Conservation (phyloP, 2,329 filamentous ascomycete species). For the Epichloe baconii region DNA sequence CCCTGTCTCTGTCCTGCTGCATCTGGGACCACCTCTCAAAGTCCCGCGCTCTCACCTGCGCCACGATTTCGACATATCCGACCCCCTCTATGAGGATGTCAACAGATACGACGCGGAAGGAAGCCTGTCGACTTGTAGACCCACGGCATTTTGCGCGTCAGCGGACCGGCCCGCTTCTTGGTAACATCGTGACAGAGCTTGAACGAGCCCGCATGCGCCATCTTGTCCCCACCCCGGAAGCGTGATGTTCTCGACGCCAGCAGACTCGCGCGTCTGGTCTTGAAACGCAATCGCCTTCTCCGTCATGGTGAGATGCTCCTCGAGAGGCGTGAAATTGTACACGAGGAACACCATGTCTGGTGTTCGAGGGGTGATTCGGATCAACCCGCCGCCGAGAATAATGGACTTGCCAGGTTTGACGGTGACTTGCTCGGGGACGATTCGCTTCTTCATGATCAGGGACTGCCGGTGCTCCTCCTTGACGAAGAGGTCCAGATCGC, state of each 20-base stretch:
- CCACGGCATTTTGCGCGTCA: slow-evolving; percentile 52
- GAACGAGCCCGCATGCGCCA: slow-evolving; percentile 61
- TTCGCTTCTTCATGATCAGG: slow-evolving; percentile 66
- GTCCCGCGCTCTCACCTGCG: slow-evolving; percentile 58
- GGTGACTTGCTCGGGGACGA: slow-evolving; percentile 58
- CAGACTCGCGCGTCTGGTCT: slow-evolving; percentile 40
- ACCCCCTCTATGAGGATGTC: slow-evolving; percentile 87
- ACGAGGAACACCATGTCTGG: slow-evolving; percentile 55
- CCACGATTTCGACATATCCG: slow-evolving; percentile 82
- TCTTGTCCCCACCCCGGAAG: slow-evolving; percentile 43
- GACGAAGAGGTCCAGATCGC: slow-evolving; percentile 59
- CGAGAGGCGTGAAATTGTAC: slow-evolving; percentile 76
- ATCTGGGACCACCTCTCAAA: slow-evolving; percentile 10
- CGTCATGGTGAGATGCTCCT: slow-evolving; percentile 63
- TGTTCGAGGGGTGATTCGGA: slow-evolving; percentile 66
- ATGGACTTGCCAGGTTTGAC: slow-evolving; percentile 70
- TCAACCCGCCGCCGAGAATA: slow-evolving; percentile 64
- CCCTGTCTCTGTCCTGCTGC: slow-evolving; percentile 11
- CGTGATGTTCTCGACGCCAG: slow-evolving; percentile 51
- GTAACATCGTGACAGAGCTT: slow-evolving; percentile 74
- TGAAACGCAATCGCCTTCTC: slow-evolving; percentile 70
- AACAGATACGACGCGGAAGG: slow-evolving; percentile 65
- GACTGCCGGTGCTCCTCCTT: slow-evolving; percentile 48
- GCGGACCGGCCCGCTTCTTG: slow-evolving; percentile 57
- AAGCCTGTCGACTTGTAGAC: slow-evolving; percentile 55